phyloP scores from a whole-genome alignment of 306 rosid species.

The Styphnolobium japonicum region DNA sequence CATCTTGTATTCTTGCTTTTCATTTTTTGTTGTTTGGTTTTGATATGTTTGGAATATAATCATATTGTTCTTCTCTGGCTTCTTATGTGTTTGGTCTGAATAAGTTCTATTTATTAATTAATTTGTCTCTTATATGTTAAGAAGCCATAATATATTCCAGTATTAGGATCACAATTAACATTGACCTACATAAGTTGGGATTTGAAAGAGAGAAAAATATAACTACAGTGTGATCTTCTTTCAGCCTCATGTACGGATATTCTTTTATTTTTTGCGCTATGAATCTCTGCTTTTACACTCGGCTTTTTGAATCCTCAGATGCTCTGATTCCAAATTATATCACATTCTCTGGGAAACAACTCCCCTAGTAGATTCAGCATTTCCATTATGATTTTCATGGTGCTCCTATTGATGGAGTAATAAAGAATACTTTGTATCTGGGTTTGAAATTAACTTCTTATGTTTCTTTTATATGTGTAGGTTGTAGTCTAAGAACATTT shows the following conservation, averaged over 20 bases:
- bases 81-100: not conserved
- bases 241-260: not conserved
- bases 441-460: not conserved
- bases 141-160: not conserved
- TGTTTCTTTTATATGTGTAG: not conserved
- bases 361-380: not conserved
- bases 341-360: not conserved
- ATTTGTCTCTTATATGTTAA: not conserved
- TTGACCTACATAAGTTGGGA: not conserved
- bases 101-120: not conserved
- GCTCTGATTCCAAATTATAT: not conserved
- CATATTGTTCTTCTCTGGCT: not conserved
- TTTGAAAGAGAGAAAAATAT: not conserved
- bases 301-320: not conserved
- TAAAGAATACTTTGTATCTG: not conserved
- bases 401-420: slow-evolving; percentile 8
- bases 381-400: not conserved
- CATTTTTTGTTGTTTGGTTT: not conserved
- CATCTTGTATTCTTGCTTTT: not conserved
- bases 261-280: not conserved
- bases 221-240: not conserved
- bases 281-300: not conserved
- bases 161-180: slow-evolving; percentile 4
- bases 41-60: not conserved
- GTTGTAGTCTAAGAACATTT: not conserved